phyloP scores from a whole-genome alignment of 805 yeast species.

The Cyberlindnera xylosilytica region DNA sequence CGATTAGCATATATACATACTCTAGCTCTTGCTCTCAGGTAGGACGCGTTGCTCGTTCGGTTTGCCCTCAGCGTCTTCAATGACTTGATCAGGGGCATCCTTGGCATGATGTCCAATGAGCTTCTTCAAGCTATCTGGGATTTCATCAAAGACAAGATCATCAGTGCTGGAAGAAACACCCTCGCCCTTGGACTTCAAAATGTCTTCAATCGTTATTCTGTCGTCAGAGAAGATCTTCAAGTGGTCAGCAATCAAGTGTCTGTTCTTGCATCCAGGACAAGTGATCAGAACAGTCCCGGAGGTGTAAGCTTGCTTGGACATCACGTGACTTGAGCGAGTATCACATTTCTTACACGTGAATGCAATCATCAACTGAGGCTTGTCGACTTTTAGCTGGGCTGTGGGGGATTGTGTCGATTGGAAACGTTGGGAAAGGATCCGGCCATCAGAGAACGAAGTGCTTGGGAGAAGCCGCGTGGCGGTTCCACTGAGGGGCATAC shows the following conservation, averaged over 20 bases:
- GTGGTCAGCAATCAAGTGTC: conserved; percentile 91
- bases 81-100: conserved; percentile 52
- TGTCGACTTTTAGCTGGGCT: conserved; percentile 52
- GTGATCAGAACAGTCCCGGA: conserved; percentile 83
- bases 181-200: conserved; percentile 73
- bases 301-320: conserved; percentile 88
- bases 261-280: conserved; percentile 86
- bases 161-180: conserved; percentile 58
- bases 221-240: conserved; percentile 79
- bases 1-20: no score
- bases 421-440: background rate
- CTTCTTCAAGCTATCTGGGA: conserved; percentile 51
- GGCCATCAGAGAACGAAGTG: no score
- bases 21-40: conserved; percentile 7
- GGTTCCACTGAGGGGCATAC: no score
- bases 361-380: conserved; percentile 81
- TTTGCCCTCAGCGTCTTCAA: background rate
- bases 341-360: conserved; percentile 90
- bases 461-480: background rate
- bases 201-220: conserved; percentile 74
- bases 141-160: conserved; percentile 68
- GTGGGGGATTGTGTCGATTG: conserved; percentile 17
- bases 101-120: conserved; percentile 65
- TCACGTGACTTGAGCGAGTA: conserved; percentile 81
- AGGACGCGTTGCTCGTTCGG: background rate